Percentiles rank a stretch among this genome's conserved stretches.
phyloP scores from a whole-genome alignment of 2,329 filamentous ascomycete species.

The Paracamarosporium sp. region DNA sequence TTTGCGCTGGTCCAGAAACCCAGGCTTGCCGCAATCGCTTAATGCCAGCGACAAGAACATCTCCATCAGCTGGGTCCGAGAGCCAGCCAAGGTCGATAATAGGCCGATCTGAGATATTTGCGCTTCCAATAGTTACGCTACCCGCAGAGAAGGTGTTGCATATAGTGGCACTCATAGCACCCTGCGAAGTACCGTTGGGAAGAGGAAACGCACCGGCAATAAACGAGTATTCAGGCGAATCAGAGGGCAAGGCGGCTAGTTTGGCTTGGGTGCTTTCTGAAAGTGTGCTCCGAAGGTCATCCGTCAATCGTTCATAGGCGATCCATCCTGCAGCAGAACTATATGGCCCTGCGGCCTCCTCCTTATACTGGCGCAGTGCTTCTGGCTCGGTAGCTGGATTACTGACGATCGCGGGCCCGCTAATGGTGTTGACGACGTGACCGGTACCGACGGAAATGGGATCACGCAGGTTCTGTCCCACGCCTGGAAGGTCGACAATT shows the following conservation, averaged over 20 bases:
- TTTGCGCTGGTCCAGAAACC: constrained; percentile 16
- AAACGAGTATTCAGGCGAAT: constrained; percentile 37
- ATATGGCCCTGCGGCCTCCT: constrained; percentile 12
- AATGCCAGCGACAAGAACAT: constrained; percentile 38
- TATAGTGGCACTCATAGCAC: constrained; percentile 25
- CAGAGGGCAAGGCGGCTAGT: constrained; percentile 19
- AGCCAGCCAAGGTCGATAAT: constrained; percentile 46
- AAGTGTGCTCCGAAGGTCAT: constrained; percentile 20
- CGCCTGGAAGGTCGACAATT: constrained; percentile 63
- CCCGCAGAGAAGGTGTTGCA: constrained; percentile 44
- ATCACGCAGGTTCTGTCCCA: constrained; percentile 62
- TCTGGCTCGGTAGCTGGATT: background rate
- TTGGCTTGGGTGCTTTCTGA: constrained; percentile 7
- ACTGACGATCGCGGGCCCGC: background rate
- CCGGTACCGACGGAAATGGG: background rate
- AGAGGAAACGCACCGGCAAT: constrained; percentile 12
- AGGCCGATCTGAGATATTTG: constrained; percentile 32
- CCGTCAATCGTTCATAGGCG: background rate
- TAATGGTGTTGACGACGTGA: background rate
- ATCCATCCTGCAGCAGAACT: constrained; percentile 7
- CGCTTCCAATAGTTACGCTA: constrained; percentile 38
- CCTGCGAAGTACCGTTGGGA: constrained; percentile 21
- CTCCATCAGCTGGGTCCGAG: constrained; percentile 35
- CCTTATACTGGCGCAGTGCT: constrained; percentile 9
- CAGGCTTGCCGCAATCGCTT: constrained; percentile 37